Percentiles rank a stretch among this genome's conserved stretches.
These are phyloP conservation scores for Panicum miliaceum DNA, from an alignment of 176 grass and related monocot genomes.

Conservation along the genomic window DNA sequence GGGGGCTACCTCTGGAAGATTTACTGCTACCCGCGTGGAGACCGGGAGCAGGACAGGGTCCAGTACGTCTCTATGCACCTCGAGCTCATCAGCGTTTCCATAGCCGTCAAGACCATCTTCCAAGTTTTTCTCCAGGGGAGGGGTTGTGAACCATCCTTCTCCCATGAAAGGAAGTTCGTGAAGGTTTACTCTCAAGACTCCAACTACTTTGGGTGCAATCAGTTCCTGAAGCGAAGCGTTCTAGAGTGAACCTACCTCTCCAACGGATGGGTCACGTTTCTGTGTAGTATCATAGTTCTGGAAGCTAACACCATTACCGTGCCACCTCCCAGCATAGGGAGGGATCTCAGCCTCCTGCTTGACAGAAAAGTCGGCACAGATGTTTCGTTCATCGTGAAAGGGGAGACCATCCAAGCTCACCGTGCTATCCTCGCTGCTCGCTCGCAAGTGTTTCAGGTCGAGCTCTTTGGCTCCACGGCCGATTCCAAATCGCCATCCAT, in stretches of 20 bases:
- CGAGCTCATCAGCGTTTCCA: neutral
- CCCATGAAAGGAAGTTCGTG: neutral
- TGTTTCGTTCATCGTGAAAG: neutral
- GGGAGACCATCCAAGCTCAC: neutral
- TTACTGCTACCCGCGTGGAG: neutral
- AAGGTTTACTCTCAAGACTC: neutral
- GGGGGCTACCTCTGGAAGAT: conserved; percentile 2
- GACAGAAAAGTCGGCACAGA: neutral
- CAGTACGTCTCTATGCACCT: conserved; percentile 31
- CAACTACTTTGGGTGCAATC: neutral
- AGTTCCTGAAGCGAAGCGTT: conserved; percentile 39
- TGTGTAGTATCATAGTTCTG: neutral
- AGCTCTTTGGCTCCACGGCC: neutral
- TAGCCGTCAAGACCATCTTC: conserved; percentile 15
- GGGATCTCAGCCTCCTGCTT: neutral
- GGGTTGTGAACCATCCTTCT: neutral
- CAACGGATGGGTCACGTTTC: neutral
- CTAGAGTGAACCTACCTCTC: neutral
- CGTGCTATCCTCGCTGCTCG: neutral
- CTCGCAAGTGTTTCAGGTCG: neutral
- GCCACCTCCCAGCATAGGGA: neutral
- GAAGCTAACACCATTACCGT: neutral
- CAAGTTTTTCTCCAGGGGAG: conserved; percentile 10
- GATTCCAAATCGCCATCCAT: neutral
- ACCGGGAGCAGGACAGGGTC: no score